These are phyloP conservation scores for Lentinula detonsa DNA, from an alignment of 768 basidiomycete species.

Conservation along the genomic window DNA sequence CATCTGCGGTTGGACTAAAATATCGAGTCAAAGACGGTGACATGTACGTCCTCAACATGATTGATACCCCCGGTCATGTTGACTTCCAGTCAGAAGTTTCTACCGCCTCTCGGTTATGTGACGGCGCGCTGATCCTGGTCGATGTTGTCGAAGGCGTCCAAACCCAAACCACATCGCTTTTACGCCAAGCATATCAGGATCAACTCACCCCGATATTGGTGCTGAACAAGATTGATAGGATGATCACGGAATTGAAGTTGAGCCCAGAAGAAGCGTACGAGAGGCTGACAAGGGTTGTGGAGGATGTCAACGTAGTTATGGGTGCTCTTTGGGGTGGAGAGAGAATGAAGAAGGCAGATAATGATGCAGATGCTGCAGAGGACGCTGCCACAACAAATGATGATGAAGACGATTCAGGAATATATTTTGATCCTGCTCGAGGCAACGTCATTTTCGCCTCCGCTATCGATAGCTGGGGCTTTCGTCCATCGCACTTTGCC, in stretches of 20 bases:
- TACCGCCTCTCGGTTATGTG: constrained; percentile 87
- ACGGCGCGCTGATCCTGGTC: constrained; percentile 92
- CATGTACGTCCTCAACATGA: constrained; percentile 86
- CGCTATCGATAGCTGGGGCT: constrained; percentile 97
- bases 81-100: constrained; percentile 98
- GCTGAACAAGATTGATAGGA: constrained; percentile 94
- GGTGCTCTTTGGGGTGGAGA: constrained; percentile 93
- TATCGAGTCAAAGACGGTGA: constrained; percentile 71
- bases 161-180: constrained; percentile 96
- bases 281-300: constrained; percentile 88
- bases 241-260: constrained; percentile 90
- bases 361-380: constrained; percentile 49
- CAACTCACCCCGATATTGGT: constrained; percentile 85
- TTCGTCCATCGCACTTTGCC: constrained; percentile 90
- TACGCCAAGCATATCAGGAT: constrained; percentile 93
- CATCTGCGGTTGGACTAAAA: constrained; percentile 85
- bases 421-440: constrained; percentile 93
- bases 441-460: constrained; percentile 97
- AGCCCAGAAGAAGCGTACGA: constrained; percentile 91
- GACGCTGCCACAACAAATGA: constrained; percentile 52
- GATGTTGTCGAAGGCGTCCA: constrained; percentile 98
- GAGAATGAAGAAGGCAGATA: constrained; percentile 88
- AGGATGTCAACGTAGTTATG: constrained; percentile 98
- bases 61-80: constrained; percentile 98
- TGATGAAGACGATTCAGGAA: constrained; percentile 96